Evolutionary conservation across 1,284 basidiomycete genomes (phyloP).

Genomic region (Sporisorium sorghi): DNA sequence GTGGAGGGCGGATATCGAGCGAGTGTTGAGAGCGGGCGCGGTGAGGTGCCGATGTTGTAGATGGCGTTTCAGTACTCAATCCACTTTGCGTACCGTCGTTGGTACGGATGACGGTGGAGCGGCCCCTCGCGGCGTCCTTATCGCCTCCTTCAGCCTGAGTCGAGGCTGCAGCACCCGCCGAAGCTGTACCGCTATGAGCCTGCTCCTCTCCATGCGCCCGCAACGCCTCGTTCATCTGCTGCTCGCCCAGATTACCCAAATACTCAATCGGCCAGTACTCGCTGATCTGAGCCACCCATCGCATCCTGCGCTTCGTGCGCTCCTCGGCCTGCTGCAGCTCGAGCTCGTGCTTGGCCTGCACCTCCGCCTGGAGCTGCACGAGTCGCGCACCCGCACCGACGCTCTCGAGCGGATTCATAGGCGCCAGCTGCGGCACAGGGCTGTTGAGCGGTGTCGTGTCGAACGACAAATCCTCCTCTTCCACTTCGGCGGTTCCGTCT

Average conservation of each 20-base stretch:
- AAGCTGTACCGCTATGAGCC: background rate
- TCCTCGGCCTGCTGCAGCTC: conserved; percentile 44
- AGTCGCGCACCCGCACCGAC: conserved; percentile 4
- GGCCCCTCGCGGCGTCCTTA: conserved; percentile 4
- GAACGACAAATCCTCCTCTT: conserved; percentile 61
- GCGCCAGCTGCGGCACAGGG: conserved; percentile 77
- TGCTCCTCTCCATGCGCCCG: conserved; percentile 41
- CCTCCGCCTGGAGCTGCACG: conserved; percentile 20
- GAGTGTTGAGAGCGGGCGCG: conserved; percentile 57
- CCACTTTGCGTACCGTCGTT: background rate
- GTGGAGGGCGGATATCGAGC: conserved; percentile 50
- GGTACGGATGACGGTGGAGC: conserved; percentile 9
- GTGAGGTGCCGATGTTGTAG: background rate
- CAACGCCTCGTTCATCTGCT: conserved; percentile 76
- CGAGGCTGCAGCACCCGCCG: background rate
- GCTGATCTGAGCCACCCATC: conserved; percentile 70
- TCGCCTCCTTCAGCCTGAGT: background rate
- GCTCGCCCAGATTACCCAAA: conserved; percentile 77
- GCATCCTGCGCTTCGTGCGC: conserved; percentile 65
- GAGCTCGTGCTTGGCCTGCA: conserved; percentile 26
- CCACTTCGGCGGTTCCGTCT: conserved; percentile 44
- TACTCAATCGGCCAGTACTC: conserved; percentile 89
- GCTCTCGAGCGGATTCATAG: conserved; percentile 35
- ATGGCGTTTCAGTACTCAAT: background rate
- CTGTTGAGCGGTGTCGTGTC: conserved; percentile 75